Evolutionary conservation across 2,329 filamentous ascomycete genomes (phyloP).

Genomic region (Anthostomella pinea): DNA sequence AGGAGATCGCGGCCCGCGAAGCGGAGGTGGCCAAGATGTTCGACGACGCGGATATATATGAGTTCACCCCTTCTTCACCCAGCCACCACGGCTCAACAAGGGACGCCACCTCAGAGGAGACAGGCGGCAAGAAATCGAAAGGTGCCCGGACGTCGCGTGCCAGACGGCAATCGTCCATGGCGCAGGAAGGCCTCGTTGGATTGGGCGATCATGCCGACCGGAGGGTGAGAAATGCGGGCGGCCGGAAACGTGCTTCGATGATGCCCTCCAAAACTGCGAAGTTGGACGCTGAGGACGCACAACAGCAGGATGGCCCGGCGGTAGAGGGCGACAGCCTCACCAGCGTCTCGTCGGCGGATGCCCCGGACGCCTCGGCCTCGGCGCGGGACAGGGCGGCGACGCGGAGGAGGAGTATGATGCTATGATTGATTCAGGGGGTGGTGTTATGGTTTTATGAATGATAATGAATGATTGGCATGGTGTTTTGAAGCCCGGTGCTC

Average conservation of each 20-base stretch:
- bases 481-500: too few species aligned
- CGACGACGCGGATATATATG: conserved; percentile 47
- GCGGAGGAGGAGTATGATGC: conserved; percentile 58
- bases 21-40: conserved; percentile 28
- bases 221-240: too few species aligned
- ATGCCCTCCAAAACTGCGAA: conserved; percentile 34
- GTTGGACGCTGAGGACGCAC: conserved; percentile 22
- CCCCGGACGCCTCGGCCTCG: conserved; percentile 19
- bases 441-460: not conserved
- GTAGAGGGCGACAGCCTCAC: conserved; percentile 33
- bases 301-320: conserved; percentile 3
- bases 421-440: conserved; percentile 39
- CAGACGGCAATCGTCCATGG: conserved; percentile 39
- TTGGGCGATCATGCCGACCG: too few species aligned
- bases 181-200: conserved; percentile 35
- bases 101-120: conserved; percentile 17
- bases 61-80: conserved; percentile 51
- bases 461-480: not conserved
- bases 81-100: conserved; percentile 20
- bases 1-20: conserved; percentile 29
- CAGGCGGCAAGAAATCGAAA: conserved; percentile 23
- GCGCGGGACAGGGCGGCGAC: conserved; percentile 34
- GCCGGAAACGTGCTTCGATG: conserved; percentile 44
- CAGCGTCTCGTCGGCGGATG: conserved; percentile 26
- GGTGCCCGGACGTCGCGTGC: conserved; percentile 34